Conservation (phyloP, 768 basidiomycete species). For the Lactifluus subvellereus region DNA sequence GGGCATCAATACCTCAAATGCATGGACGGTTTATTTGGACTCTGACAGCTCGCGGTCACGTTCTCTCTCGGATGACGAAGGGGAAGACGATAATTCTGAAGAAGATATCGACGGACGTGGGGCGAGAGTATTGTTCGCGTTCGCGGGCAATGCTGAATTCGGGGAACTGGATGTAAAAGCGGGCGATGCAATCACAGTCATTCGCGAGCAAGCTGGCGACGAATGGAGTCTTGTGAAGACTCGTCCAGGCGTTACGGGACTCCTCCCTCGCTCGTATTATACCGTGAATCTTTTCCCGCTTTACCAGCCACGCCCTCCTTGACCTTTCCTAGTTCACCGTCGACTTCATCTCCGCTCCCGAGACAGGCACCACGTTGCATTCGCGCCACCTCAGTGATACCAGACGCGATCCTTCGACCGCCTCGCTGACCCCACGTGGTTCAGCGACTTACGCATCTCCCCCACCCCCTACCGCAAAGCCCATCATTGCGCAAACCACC, state of each 20-base stretch:
- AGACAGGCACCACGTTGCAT: conserved; percentile 33
- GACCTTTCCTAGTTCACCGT: conserved; percentile 49
- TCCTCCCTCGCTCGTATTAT: conserved; percentile 68
- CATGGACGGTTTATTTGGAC: conserved; percentile 65
- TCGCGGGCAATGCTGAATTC: conserved; percentile 71
- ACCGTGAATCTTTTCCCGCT: conserved; percentile 42
- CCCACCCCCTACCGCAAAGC: conserved; percentile 29
- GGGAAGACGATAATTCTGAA: conserved; percentile 28
- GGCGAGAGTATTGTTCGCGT: conserved; percentile 67
- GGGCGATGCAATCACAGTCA: conserved; percentile 63
- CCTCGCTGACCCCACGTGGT: conserved; percentile 46
- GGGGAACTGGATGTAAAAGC: conserved; percentile 63
- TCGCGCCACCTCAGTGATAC: conserved; percentile 23
- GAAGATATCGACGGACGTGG: conserved; percentile 38
- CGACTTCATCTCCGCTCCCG: conserved; percentile 51
- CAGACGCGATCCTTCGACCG: conserved; percentile 36
- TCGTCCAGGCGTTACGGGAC: conserved; percentile 49
- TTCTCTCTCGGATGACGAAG: conserved; percentile 46
- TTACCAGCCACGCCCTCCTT: background rate
- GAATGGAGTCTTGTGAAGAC: conserved; percentile 75
- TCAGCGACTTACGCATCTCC: conserved; percentile 30
- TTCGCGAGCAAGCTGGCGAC: conserved; percentile 67
- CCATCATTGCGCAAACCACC: conserved; percentile 58
- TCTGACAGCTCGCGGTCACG: conserved; percentile 29
- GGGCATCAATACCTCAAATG: conserved; percentile 70